Base-by-base conservation (phyloP, 176 grass and related monocot species). In the Cenchrus americanus region DNA sequence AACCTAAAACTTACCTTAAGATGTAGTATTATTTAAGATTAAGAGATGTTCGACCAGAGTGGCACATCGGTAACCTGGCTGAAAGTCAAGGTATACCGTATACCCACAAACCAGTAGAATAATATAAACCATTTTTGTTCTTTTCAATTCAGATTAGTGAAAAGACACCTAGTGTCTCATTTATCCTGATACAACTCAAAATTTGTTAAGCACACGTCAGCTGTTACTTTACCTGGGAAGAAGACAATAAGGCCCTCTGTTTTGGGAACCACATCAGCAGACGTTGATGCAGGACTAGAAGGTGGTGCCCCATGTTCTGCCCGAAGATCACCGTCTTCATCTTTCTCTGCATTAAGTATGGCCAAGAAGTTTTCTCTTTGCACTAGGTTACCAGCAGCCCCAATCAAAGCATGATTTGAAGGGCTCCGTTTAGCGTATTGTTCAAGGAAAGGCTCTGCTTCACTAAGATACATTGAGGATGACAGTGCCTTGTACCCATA, bases 381-480 rank as follows among this genome's bases (percentile, higher is more conserved):
- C 70, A 98, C 89, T 70, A 98, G 86, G 77, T 92, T 89, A 69
- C 93, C 96, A 80, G 96, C 93, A 23, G 93, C 88, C 22, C 96
- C 96, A 73, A 98, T 88, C 86, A 98, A 84, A 82, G 87, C 87
- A 81, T 95, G 93, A 80, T 98, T 98, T 80, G 77, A 79, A 49
- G 85, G 91, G 83, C 93, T 95, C 53, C 82, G 80, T 71, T 88
- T 93, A 71, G 96, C 96, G 52, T 98, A 98, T 59, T 86, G 88
- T 88, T 98, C 93, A 79, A 98, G 91, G 89, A 98, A 98, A 82
- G 91, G 96, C 73, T 98, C 96, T 47, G 96, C 96, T 84, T 98
- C 93, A 85, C 62, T 87, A 69, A 98, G 92, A 73, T 95, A 98
- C 52, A 67, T 92, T 17, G 96, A 95, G 42, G 92, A 91, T 60